Percentiles rank a stretch among this genome's conserved stretches.
Conservation (phyloP, 768 basidiomycete species). For the Lactarius trivialis region DNA sequence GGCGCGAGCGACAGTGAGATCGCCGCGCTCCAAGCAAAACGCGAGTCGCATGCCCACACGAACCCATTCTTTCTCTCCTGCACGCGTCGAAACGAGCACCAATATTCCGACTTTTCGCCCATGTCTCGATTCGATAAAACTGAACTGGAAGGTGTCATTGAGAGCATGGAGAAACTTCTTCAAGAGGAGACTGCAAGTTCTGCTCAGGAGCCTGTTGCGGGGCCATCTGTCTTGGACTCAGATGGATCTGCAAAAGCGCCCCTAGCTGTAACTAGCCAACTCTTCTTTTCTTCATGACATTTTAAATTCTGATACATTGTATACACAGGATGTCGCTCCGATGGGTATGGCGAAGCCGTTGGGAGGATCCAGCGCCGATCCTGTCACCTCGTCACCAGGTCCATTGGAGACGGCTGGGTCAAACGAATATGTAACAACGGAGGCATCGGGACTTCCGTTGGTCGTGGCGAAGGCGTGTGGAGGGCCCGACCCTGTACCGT, state of each 20-base stretch:
- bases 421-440: not conserved
- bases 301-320: too few species aligned
- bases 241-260: not conserved
- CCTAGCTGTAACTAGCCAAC: not conserved
- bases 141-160: slow-evolving; percentile 60
- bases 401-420: not conserved
- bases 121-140: slow-evolving; percentile 66
- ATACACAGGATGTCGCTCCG: not conserved
- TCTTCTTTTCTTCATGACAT: not conserved
- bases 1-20: slow-evolving; percentile 44
- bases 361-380: not conserved
- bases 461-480: not conserved
- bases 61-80: slow-evolving; percentile 75
- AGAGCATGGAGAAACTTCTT: slow-evolving; percentile 59
- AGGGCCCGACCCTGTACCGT: not conserved
- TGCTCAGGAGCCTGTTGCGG: not conserved
- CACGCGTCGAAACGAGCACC: slow-evolving; percentile 65
- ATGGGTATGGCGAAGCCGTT: not conserved
- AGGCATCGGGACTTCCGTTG: slow-evolving; percentile 23
- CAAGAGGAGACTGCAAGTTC: slow-evolving; percentile 22
- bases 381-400: not conserved
- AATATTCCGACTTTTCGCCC: slow-evolving; percentile 61
- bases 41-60: slow-evolving; percentile 55
- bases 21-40: slow-evolving; percentile 41
- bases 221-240: not conserved